Base-by-base conservation (phyloP, 371 early-diverging fungal species). In the Globomyces sp. region DNA sequence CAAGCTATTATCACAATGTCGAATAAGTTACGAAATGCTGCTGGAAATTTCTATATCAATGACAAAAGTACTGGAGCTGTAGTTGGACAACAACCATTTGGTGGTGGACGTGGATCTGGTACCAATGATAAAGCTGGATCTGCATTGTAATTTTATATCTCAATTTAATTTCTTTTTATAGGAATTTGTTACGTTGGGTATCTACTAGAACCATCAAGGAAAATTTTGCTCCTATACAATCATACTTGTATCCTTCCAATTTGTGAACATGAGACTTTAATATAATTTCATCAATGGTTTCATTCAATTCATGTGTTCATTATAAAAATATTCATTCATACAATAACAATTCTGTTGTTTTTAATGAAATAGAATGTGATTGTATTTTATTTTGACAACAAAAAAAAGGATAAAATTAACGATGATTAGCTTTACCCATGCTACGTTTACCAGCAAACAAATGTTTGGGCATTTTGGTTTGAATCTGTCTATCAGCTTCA, bases 21-120 rank as follows among this genome's bases (percentile, higher is more conserved):
- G 71, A 87, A 90, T 74, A 75, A 81, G 64, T 86, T 98, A 65
- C 89, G 94, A 60, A 77, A 96, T 78, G 86, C 92, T 37, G 92
- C 94, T 6, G 99, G 99, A 60, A 98, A 98, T 89, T 96, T 98
- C 69, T 98, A 98, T 79, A 89, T 98, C 75, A 98, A 98, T 76
- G 99, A 98, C 82, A 98, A 98, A 81, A 92, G 88, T 74, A 98
- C 98, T 45, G 98, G 98, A 60, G 97, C 98, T 51, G 94, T 96
- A 49, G 97, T 98, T 46, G 97, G 95, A 64, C 98, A 98, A 78
- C 98, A 98, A 81, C 93, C 98, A 24, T 96, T 98, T 76, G 99
- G 99, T 68, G 98, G 99, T 70, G 89, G 87, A 67, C 87, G 95
- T 69, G 91, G 86, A 43, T 94, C 95, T 6, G 98, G 99, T 65